Evolutionary conservation across 78 protist species (phyloP), one percentile per base, ranked within the genome.

Genomic region (Dictyostelium discoideum): DNA sequence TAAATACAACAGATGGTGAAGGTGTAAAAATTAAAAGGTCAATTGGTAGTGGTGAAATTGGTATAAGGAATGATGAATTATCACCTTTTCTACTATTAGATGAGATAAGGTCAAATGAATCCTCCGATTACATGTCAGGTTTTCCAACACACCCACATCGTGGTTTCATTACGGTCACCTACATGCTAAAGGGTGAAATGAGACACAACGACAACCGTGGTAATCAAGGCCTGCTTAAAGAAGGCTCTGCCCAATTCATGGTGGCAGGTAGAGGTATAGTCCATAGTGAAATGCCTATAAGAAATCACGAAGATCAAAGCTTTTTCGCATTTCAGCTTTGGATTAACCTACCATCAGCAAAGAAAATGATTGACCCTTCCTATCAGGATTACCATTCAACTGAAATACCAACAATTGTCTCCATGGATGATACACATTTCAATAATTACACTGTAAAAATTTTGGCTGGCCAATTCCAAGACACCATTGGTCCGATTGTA

Each of bases 111-210:
- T 22, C 42, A 11, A 84, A 86, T 0, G 50, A 92, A 39, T 14
- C 72, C 0, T n/a, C 84, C 26, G 92, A 92, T 32, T 93, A 93
- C 50, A 85, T 85, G 3, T 94, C 86, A 6, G 98, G 98, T 8
- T 87, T 95, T n/a, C 97, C 97, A 3, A 6, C 42, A 69, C 98
- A 97, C 82, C 98, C 98, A 39, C 98, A 97, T 87, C 94, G 98
- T n/a, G 98, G 92, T 40, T 97, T 97, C 39, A 97, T 93, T 13
- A 97, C 98, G 5, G 97, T 97, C 3, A 96, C 98, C 8, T 88
- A 93, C 83, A 50, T 76, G 44, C 9, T 76, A 26, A 69, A 32
- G 10, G 44, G 39, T 18, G 13, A 29, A 24, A 72, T 85, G 32
- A 88, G 74, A 92, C 97, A 96, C 84, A 3, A 37, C 20, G 98